Evolutionary conservation across 371 early-diverging fungal genomes (phyloP).

Genomic region (Blakeslea trispora): DNA sequence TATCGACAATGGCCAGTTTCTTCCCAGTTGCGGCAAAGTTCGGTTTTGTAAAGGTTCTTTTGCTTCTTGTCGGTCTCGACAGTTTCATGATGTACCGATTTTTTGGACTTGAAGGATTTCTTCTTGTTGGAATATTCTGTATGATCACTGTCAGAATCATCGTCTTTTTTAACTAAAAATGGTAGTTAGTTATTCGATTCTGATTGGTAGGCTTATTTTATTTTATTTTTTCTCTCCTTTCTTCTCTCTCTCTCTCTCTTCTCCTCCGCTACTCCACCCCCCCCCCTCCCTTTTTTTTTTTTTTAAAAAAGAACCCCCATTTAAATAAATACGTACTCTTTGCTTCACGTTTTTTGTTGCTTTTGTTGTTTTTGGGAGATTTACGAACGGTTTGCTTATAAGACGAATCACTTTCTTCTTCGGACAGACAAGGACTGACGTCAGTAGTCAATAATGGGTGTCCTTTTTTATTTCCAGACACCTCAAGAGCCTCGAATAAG

Average conservation of each 20-base stretch:
- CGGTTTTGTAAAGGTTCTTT: slow-evolving; percentile 91
- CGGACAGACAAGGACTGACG: slow-evolving; percentile 12
- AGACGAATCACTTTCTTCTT: slow-evolving; percentile 15
- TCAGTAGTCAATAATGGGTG: not conserved
- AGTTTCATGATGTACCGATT: not conserved
- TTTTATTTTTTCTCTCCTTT: too few species aligned
- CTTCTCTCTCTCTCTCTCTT: not conserved
- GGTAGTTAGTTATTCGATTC: not conserved
- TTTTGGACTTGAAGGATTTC: not conserved
- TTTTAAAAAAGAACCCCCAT: too few species aligned
- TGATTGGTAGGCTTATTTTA: too few species aligned
- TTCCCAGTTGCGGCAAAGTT: slow-evolving; percentile 91
- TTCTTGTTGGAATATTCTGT: slow-evolving; percentile 2
- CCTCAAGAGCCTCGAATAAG: slow-evolving; percentile 16
- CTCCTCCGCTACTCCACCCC: not conserved
- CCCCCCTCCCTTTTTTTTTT: not conserved
- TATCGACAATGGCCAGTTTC: slow-evolving; percentile 92
- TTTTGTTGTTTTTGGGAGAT: not conserved
- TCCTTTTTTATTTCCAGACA: slow-evolving; percentile 3
- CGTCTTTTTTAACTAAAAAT: not conserved
- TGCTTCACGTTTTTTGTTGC: slow-evolving; percentile 2
- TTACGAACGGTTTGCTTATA: not conserved
- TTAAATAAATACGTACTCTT: slow-evolving; percentile 6
- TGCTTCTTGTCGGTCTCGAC: slow-evolving; percentile 21
- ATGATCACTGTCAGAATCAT: slow-evolving; percentile 12